phyloP scores from a whole-genome alignment of 2,329 filamentous ascomycete genomes.

The Dissoconium aciculare region DNA sequence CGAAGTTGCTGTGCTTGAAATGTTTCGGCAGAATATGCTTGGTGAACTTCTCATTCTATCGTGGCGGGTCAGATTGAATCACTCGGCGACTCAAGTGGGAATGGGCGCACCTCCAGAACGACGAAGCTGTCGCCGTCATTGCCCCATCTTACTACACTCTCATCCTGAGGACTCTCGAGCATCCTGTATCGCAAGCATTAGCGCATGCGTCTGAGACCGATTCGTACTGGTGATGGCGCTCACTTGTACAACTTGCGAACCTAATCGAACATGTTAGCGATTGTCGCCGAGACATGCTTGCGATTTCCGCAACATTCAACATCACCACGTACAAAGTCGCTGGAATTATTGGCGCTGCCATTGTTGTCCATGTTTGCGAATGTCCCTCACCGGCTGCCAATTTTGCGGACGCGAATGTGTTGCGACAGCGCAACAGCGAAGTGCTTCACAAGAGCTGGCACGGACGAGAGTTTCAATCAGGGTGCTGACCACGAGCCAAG shows the following conservation, averaged over 20 bases:
- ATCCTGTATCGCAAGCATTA: constrained; percentile 44
- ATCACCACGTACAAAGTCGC: constrained; percentile 68
- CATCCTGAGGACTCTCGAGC: constrained; percentile 88
- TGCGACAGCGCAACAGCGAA: too few species aligned
- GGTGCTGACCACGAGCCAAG: too few species aligned
- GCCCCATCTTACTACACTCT: constrained; percentile 88
- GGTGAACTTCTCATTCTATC: constrained; percentile 91
- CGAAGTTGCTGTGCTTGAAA: constrained; percentile 88
- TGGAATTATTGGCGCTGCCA: constrained; percentile 57
- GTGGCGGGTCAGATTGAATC: too few species aligned
- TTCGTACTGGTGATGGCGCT: constrained; percentile 21
- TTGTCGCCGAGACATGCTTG: neutral
- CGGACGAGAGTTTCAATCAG: too few species aligned
- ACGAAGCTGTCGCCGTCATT: constrained; percentile 93
- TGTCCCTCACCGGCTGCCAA: too few species aligned
- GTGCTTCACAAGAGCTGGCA: too few species aligned
- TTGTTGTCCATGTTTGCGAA: constrained; percentile 30
- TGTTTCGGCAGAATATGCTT: constrained; percentile 94
- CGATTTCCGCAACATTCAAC: constrained; percentile 3
- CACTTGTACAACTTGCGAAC: constrained; percentile 99
- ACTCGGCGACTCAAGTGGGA: too few species aligned
- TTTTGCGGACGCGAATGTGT: too few species aligned
- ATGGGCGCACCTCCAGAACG: constrained; percentile 86
- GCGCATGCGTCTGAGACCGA: constrained; percentile 1
- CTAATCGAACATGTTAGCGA: constrained; percentile 31